Evolutionary conservation across 2,329 filamentous ascomycete species (phyloP).

Genomic region (Orbilia blumenaviensis): DNA sequence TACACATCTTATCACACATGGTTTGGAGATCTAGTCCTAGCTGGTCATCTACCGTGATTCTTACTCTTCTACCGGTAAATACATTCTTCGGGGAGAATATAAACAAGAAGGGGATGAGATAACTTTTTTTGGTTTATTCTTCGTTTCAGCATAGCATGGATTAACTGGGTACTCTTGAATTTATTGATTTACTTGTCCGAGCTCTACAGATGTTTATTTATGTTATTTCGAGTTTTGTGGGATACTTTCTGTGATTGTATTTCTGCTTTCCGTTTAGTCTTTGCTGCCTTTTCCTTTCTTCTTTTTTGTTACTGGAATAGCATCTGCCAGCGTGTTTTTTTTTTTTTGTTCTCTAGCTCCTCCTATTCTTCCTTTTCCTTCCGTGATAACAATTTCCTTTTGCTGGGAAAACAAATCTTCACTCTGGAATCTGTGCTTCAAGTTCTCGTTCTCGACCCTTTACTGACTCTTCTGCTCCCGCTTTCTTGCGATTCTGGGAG

Average conservation of each 20-base stretch:
- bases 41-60: neutral
- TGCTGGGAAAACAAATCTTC: constrained; percentile 49
- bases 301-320: constrained; percentile 23
- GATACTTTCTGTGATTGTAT: constrained; percentile 53
- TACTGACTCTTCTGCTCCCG: constrained; percentile 13
- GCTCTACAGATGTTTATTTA: constrained; percentile 20
- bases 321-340: constrained; percentile 48
- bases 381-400: constrained; percentile 28
- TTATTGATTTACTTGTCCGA: constrained; percentile 23
- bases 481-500: constrained; percentile 6
- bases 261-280: constrained; percentile 34
- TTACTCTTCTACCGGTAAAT: constrained; percentile 23
- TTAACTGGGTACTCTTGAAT: constrained; percentile 35
- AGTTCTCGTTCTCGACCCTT: constrained; percentile 19
- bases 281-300: neutral
- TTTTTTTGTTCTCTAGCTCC: constrained; percentile 7
- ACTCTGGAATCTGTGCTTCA: constrained; percentile 29
- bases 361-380: constrained; percentile 37
- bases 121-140: constrained; percentile 24
- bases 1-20: neutral
- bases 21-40: neutral
- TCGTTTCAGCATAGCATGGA: constrained; percentile 53
- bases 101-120: constrained; percentile 26
- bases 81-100: constrained; percentile 24
- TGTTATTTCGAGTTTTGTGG: constrained; percentile 21